Evolutionary conservation across 148 eudicot species (phyloP).

Genomic region (Cornus kousa): DNA sequence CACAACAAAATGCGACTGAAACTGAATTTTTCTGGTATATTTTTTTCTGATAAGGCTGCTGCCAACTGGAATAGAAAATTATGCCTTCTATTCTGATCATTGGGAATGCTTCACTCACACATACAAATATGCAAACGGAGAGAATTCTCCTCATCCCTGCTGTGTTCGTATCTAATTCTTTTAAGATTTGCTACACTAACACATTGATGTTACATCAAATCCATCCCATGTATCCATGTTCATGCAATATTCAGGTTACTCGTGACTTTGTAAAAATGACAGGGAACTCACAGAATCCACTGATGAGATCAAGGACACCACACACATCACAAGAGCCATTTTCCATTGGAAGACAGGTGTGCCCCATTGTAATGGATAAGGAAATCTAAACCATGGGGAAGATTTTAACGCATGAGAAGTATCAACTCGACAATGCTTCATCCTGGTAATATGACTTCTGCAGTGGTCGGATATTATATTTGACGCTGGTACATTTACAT

Average conservation of each 20-base stretch:
- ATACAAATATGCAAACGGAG: not conserved
- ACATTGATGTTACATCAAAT: not conserved
- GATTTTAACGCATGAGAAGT: slow-evolving; percentile 82
- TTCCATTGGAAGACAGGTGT: slow-evolving; percentile 83
- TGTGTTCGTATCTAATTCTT: not conserved
- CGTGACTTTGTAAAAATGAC: not conserved
- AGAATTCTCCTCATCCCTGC: not conserved
- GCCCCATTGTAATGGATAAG: slow-evolving; percentile 98
- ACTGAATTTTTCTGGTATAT: not conserved
- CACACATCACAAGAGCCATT: slow-evolving; percentile 97
- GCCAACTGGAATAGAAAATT: not conserved
- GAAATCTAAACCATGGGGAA: slow-evolving; percentile 96
- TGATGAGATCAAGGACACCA: slow-evolving; percentile 78
- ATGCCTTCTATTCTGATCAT: not conserved
- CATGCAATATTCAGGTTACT: not conserved
- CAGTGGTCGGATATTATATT: slow-evolving; percentile 84
- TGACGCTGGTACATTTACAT: slow-evolving; percentile 74
- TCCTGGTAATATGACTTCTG: slow-evolving; percentile 70
- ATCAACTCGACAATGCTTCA: slow-evolving; percentile 88
- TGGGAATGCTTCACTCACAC: not conserved
- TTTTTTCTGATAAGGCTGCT: not conserved
- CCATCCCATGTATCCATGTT: not conserved
- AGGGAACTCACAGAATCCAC: slow-evolving; percentile 83
- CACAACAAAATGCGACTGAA: slow-evolving; percentile 9
- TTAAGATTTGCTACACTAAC: not conserved